A percentile compares a stretch with the other conserved stretches of the same genome.
These are phyloP conservation scores for Kalaharituber pfeilii DNA, from an alignment of 2,329 filamentous ascomycete species.

Conservation along the genomic window DNA sequence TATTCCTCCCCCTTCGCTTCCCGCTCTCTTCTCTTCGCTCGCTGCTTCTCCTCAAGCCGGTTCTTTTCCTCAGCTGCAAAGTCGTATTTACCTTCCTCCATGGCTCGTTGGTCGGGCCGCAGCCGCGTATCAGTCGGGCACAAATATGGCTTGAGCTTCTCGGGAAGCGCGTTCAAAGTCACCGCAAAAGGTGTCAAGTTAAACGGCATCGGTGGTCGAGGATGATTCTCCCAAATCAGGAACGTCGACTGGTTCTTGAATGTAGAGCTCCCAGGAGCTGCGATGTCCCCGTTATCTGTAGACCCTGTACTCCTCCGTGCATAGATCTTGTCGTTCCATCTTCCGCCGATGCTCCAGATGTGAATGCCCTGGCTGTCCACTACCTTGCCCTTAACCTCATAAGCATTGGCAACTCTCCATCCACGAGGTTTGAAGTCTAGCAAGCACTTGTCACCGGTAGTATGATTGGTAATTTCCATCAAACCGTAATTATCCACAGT, in stretches of 20 bases:
- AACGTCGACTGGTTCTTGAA: constrained; percentile 35
- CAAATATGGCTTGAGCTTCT: constrained; percentile 57
- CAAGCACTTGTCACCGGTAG: constrained; percentile 73
- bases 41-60: constrained; percentile 78
- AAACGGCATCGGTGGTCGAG: constrained; percentile 69
- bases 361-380: constrained; percentile 63
- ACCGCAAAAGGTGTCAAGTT: constrained; percentile 93
- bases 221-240: constrained; percentile 80
- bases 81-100: constrained; percentile 98
- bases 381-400: constrained; percentile 73
- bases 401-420: constrained; percentile 87
- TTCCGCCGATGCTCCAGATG: constrained; percentile 74
- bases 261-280: constrained; percentile 29
- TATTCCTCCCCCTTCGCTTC: constrained; percentile 72
- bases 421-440: constrained; percentile 90
- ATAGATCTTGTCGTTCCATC: constrained; percentile 96
- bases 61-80: constrained; percentile 88
- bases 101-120: constrained; percentile 83
- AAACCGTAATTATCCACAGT: constrained; percentile 94
- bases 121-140: constrained; percentile 89
- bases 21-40: constrained; percentile 52
- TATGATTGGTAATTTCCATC: constrained; percentile 97
- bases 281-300: constrained; percentile 53
- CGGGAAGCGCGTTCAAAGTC: constrained; percentile 79
- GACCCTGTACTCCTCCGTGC: constrained; percentile 70